phyloP scores from a whole-genome alignment of 2,329 filamentous ascomycete species.

The Arthroderma sp. region DNA sequence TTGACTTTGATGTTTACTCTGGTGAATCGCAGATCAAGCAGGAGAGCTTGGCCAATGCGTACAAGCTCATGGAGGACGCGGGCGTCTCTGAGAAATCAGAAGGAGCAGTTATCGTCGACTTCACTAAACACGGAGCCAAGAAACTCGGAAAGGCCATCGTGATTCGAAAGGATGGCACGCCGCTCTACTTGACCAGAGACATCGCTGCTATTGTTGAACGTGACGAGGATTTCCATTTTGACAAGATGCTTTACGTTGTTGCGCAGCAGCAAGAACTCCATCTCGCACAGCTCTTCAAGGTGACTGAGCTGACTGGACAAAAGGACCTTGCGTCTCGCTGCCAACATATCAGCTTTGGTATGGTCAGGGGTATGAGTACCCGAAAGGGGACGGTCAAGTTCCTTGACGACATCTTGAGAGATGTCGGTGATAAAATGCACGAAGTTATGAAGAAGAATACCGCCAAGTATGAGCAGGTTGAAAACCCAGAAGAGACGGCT shows the following conservation, averaged over 20 bases:
- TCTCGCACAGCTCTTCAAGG: constrained; percentile 52
- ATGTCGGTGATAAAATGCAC: constrained; percentile 91
- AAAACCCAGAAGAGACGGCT: constrained; percentile 65
- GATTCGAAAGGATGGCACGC: constrained; percentile 53
- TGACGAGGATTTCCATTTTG: constrained; percentile 47
- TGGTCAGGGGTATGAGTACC: constrained; percentile 53
- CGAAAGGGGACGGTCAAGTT: constrained; percentile 62
- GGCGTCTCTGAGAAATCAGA: constrained; percentile 52
- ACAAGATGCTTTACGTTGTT: constrained; percentile 57
- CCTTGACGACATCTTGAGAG: constrained; percentile 57
- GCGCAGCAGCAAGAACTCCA: constrained; percentile 53
- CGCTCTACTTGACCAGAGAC: constrained; percentile 56
- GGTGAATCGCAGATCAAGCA: constrained; percentile 55
- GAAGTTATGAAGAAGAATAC: constrained; percentile 89
- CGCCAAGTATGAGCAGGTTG: constrained; percentile 80
- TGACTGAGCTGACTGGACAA: constrained; percentile 47
- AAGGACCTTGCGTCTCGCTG: constrained; percentile 47
- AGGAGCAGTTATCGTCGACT: constrained; percentile 55
- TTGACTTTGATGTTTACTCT: constrained; percentile 52
- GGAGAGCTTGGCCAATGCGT: constrained; percentile 49
- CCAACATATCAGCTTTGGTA: constrained; percentile 53
- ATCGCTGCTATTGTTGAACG: constrained; percentile 54
- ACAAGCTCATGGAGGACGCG: constrained; percentile 44
- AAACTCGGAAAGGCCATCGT: constrained; percentile 56
- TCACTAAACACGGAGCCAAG: constrained; percentile 53